Evolutionary conservation across 2,329 filamentous ascomycete species (phyloP), one percentile per base, ranked within the genome.

Genomic region (Calonectria hongkongensis): DNA sequence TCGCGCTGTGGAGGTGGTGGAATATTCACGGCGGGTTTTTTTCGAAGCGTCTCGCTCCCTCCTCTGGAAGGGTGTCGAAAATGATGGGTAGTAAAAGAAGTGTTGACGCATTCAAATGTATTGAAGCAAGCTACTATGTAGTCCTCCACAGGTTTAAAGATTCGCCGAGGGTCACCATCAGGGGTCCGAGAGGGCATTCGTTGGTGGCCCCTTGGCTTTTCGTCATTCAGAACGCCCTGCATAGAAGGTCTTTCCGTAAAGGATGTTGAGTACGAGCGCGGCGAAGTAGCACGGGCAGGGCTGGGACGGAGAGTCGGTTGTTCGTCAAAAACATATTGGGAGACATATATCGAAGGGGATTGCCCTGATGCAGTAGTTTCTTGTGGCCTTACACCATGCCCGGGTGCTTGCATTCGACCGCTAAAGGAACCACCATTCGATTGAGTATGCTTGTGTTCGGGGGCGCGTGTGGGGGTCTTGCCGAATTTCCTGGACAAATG

Each of bases 111-210:
- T 66, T 93, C 89, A 76, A 92, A 92, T 0, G 92, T 92, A 68
- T 90, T 89, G 78, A 97, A 94, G 76, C 90, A 93, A 25, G 85
- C 83, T 63, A 92, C 85, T 48, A 98, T 89, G 80, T 97, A 96
- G 73, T 95, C 93, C 83, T 98, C 95, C 16, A 98, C 82, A 6
- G 89, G 88, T 73, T 90, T 92, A 82, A 98, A 98, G 13, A 96
- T 91, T 45, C 86, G 87, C 79, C 89, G 92, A 3, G 88, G 84
- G 4, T 87, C 88, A 25, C 74, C 74, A 2, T 77, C 74, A 10
- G 67, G 56, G 18, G 66, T 66, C n/a, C 73, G 69, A 12, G 80
- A 75, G 10, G 72, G 62, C n/a, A 73, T 73, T 47, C 73, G 75
- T 10, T 63, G 74, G 25, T 72, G 70, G 21, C 74, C 72, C 47